A percentile compares a stretch with the other conserved stretches of the same genome.
Evolutionary conservation across 2,329 filamentous ascomycete species (phyloP).

Genomic region (Epichloe bromicola): DNA sequence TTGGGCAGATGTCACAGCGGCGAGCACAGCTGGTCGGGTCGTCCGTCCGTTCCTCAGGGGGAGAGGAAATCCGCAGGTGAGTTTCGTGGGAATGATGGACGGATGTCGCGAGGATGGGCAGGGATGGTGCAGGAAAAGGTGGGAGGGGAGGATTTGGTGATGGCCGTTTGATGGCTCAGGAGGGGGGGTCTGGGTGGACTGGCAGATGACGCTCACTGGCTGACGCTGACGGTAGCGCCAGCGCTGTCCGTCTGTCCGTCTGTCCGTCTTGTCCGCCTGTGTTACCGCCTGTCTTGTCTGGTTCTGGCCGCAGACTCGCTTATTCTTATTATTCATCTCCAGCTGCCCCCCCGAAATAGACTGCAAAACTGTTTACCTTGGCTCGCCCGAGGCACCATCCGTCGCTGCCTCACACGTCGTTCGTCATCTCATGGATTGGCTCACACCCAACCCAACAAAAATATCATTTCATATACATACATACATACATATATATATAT

Average conservation of each 20-base stretch:
- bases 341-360: too few relatives aligned
- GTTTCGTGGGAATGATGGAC: neutral
- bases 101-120: constrained; percentile 1
- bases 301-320: too few relatives aligned
- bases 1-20: neutral
- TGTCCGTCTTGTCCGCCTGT: neutral
- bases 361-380: too few relatives aligned
- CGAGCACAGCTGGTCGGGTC: neutral
- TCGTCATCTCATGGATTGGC: neutral
- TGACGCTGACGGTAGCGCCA: neutral
- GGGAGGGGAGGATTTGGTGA: neutral
- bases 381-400: too few relatives aligned
- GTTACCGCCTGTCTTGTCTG: too few relatives aligned
- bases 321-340: too few relatives aligned
- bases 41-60: neutral
- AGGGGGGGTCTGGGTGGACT: neutral
- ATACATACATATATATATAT: neutral
- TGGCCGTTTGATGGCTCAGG: neutral
- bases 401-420: neutral
- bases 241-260: too few relatives aligned
- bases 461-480: neutral
- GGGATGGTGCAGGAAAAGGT: constrained; percentile 5
- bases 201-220: too few relatives aligned
- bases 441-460: neutral
- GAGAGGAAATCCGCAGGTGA: neutral